Evolutionary conservation across 2,329 filamentous ascomycete species (phyloP).

Genomic region (Dactylellina cionopaga): DNA sequence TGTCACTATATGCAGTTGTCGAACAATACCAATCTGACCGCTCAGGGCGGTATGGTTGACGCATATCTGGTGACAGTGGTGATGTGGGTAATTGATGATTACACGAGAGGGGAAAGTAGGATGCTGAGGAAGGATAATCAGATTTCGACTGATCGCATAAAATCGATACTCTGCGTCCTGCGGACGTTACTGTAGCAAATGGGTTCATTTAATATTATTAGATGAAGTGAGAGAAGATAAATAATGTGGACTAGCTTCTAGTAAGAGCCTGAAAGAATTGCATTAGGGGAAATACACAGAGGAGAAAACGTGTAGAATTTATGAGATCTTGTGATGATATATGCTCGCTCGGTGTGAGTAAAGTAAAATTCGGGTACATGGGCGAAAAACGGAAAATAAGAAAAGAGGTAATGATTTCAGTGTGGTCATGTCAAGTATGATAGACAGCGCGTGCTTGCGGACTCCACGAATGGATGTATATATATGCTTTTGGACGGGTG

Average conservation of each 20-base stretch:
- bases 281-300: slow-evolving; percentile 18
- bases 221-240: background rate
- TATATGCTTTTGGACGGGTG: slow-evolving; percentile 49
- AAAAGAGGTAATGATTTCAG: slow-evolving; percentile 48
- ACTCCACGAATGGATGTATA: slow-evolving; percentile 51
- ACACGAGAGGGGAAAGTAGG: slow-evolving; percentile 53
- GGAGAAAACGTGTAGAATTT: slow-evolving; percentile 28
- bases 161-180: slow-evolving; percentile 57
- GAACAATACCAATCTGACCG: slow-evolving; percentile 56
- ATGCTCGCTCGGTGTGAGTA: slow-evolving; percentile 38
- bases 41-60: slow-evolving; percentile 53
- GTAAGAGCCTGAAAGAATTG: slow-evolving; percentile 14
- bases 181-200: slow-evolving; percentile 56
- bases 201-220: slow-evolving; percentile 55
- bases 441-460: slow-evolving; percentile 51
- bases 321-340: slow-evolving; percentile 46
- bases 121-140: slow-evolving; percentile 48
- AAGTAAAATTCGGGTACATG: slow-evolving; percentile 21
- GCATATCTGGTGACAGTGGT: slow-evolving; percentile 55
- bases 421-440: slow-evolving; percentile 35
- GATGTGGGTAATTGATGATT: slow-evolving; percentile 55
- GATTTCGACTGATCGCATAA: slow-evolving; percentile 53
- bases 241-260: slow-evolving; percentile 15
- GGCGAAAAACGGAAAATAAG: background rate
- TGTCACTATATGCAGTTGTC: slow-evolving; percentile 54